A percentile compares a stretch with the other conserved stretches of the same genome.
phyloP scores from a whole-genome alignment of 2,329 filamentous ascomycete genomes.

The Pseudocercospora musae region DNA sequence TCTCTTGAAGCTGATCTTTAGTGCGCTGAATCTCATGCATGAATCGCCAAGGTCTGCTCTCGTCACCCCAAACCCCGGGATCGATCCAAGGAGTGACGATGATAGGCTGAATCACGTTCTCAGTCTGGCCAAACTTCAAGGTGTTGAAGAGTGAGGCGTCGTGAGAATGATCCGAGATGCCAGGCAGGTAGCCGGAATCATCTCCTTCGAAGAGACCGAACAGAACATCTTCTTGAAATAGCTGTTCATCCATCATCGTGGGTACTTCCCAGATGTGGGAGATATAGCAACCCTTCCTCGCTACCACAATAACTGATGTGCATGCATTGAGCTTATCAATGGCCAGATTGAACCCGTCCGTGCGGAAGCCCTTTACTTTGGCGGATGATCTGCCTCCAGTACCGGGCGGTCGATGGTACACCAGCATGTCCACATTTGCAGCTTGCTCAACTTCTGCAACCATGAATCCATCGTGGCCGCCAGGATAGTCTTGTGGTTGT shows the following conservation, averaged over 20 bases:
- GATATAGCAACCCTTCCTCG: slow-evolving; percentile 9
- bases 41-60: slow-evolving; percentile 1
- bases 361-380: not conserved
- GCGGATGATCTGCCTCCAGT: slow-evolving; percentile 7
- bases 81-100: slow-evolving; percentile 12
- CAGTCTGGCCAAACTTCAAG: slow-evolving; percentile 4
- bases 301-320: slow-evolving; percentile 8
- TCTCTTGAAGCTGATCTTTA: not conserved
- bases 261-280: slow-evolving; percentile 10
- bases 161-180: slow-evolving; percentile 5
- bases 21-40: slow-evolving; percentile 1
- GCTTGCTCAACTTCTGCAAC: not conserved
- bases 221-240: slow-evolving; percentile 2
- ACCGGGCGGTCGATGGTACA: not conserved
- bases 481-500: not conserved
- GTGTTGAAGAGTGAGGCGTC: slow-evolving; percentile 7
- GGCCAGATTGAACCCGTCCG: slow-evolving; percentile 4
- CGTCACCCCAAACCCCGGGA: not conserved
- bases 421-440: not conserved
- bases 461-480: slow-evolving; percentile 4
- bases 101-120: slow-evolving; percentile 7
- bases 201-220: slow-evolving; percentile 13
- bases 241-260: not conserved
- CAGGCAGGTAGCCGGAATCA: slow-evolving; percentile 5
- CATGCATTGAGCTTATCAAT: slow-evolving; percentile 6